A percentile compares a stretch with the other conserved stretches of the same genome.
These are phyloP conservation scores for Kodamaea hsintzibuensis DNA, from an alignment of 805 yeast species.

Conservation along the genomic window DNA sequence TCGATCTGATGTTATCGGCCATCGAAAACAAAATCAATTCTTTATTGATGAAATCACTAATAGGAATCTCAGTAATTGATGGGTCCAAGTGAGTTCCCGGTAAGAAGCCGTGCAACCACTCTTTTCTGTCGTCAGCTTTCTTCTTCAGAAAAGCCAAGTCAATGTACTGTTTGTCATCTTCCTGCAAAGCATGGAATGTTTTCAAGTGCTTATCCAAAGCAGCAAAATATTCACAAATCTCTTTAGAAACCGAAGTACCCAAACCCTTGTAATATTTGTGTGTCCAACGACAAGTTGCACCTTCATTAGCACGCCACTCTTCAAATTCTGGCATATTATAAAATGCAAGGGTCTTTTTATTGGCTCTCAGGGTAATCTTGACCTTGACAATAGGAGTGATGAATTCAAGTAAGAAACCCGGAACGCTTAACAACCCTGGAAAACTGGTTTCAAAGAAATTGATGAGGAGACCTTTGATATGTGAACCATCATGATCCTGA, in stretches of 20 bases:
- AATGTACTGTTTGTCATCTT: conserved; percentile 71
- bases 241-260: conserved; percentile 87
- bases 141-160: conserved; percentile 94
- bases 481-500: conserved; percentile 99
- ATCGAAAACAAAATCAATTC: conserved; percentile 92
- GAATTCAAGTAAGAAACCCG: conserved; percentile 90
- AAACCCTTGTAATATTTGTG: conserved; percentile 97
- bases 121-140: conserved; percentile 95
- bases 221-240: conserved; percentile 85
- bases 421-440: conserved; percentile 87
- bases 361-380: conserved; percentile 62
- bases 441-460: conserved; percentile 91
- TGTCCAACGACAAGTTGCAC: conserved; percentile 73
- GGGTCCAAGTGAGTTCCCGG: conserved; percentile 95
- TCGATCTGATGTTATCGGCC: conserved; percentile 95
- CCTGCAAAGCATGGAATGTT: conserved; percentile 77
- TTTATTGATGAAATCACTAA: conserved; percentile 90
- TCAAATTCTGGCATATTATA: conserved; percentile 97
- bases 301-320: conserved; percentile 85
- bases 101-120: conserved; percentile 87
- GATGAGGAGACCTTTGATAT: conserved; percentile 92
- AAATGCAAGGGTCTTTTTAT: conserved; percentile 64
- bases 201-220: conserved; percentile 85
- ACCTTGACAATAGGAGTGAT: conserved; percentile 97
- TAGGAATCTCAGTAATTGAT: conserved; percentile 71